Percentiles rank a stretch among this genome's conserved stretches.
Evolutionary conservation across 345 rosid species (phyloP).

Genomic region (Syzygium jambos): DNA sequence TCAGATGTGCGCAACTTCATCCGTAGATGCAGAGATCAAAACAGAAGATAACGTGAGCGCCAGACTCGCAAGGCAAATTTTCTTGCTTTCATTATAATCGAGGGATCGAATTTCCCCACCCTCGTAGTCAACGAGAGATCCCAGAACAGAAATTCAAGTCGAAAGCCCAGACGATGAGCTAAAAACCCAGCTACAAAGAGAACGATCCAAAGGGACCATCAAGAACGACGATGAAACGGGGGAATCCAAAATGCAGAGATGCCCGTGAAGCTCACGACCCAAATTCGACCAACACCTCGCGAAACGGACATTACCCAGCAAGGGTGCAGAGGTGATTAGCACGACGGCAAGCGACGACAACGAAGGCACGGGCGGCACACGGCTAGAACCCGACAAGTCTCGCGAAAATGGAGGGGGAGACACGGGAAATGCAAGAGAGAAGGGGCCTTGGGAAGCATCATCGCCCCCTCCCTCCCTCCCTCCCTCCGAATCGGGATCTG

Average conservation of each 20-base stretch:
- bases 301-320: not conserved
- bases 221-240: not conserved
- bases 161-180: not conserved
- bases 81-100: not conserved
- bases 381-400: not conserved
- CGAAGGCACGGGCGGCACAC: not conserved
- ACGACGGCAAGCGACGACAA: not conserved
- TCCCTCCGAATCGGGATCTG: constrained; percentile 1
- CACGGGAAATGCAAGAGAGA: not conserved
- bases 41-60: not conserved
- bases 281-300: not conserved
- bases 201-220: not conserved
- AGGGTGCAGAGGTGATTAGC: not conserved
- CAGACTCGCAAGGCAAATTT: not conserved
- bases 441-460: not conserved
- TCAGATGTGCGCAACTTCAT: not conserved
- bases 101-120: not conserved
- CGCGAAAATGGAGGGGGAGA: not conserved
- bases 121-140: not conserved
- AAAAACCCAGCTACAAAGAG: not conserved
- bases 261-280: not conserved
- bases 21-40: not conserved
- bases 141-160: not conserved
- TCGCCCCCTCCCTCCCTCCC: not conserved
- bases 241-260: not conserved